Evolutionary conservation across 78 protist genomes (phyloP).

Genomic region (Planoprotostelium fungivorum): DNA sequence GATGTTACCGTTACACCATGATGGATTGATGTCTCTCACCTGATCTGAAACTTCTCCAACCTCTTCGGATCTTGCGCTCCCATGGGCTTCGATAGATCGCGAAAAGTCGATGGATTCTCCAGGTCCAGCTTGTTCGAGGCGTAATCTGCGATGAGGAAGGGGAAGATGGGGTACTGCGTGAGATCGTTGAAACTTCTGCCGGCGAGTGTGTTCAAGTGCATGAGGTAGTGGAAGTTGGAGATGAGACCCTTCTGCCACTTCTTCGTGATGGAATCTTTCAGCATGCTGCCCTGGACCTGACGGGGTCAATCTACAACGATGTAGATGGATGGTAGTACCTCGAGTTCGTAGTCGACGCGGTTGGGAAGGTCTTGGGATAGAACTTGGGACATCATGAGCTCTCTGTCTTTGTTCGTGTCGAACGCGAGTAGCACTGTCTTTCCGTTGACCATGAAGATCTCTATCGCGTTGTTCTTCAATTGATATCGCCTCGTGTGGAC

Average conservation of each 20-base stretch:
- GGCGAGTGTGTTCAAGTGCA: constrained; percentile 87
- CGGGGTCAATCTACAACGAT: neutral
- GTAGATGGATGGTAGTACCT: constrained; percentile 5
- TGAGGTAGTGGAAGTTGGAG: constrained; percentile 86
- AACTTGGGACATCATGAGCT: constrained; percentile 31
- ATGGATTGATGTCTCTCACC: constrained; percentile 11
- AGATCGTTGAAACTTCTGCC: constrained; percentile 94
- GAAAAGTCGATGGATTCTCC: constrained; percentile 40
- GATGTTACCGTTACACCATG: neutral
- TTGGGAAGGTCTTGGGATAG: constrained; percentile 55
- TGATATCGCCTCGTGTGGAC: constrained; percentile 72
- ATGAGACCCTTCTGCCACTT: constrained; percentile 77
- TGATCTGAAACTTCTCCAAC: constrained; percentile 30
- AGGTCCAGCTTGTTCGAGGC: constrained; percentile 57
- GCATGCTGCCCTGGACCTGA: constrained; percentile 41
- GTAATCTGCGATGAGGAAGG: constrained; percentile 75
- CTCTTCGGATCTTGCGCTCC: constrained; percentile 74
- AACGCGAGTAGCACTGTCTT: constrained; percentile 72
- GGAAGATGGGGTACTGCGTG: constrained; percentile 91
- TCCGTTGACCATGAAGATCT: constrained; percentile 69
- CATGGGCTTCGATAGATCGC: constrained; percentile 82
- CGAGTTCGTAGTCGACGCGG: constrained; percentile 64
- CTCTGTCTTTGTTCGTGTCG: constrained; percentile 18
- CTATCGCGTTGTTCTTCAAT: constrained; percentile 73
- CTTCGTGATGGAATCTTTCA: constrained; percentile 49